These are phyloP conservation scores for Carnegiea gigantea DNA, from an alignment of 179 eudicot species.

Conservation along the genomic window DNA sequence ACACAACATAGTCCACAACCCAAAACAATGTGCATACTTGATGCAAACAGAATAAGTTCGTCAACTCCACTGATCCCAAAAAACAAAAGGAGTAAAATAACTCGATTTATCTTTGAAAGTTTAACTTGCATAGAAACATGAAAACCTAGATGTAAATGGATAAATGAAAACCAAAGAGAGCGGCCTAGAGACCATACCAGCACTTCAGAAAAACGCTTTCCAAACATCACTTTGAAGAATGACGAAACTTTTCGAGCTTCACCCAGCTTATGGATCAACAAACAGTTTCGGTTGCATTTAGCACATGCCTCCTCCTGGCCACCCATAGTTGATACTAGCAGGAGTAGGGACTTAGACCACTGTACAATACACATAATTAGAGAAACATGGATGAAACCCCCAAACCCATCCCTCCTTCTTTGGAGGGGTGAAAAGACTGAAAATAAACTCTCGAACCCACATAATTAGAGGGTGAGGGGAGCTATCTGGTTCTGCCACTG, in stretches of 20 bases:
- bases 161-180: neutral
- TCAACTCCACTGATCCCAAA: too few relatives aligned
- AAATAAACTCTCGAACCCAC: neutral
- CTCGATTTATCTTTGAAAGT: neutral
- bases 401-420: too few relatives aligned
- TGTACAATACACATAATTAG: constrained; percentile 5
- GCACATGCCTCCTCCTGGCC: constrained; percentile 24
- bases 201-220: constrained; percentile 24
- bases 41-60: too few relatives aligned
- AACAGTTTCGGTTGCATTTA: constrained; percentile 39
- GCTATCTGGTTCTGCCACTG: neutral
- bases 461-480: neutral
- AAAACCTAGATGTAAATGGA: neutral
- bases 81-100: neutral
- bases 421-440: too few relatives aligned
- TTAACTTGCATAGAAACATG: neutral
- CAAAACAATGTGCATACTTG: neutral
- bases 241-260: constrained; percentile 26
- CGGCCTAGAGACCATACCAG: constrained; percentile 31
- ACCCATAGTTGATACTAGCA: constrained; percentile 23
- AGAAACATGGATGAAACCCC: neutral
- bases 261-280: constrained; percentile 32
- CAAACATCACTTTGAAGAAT: constrained; percentile 57
- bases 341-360: neutral
- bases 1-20: neutral